Conservation (phyloP, 2,329 filamentous ascomycete genomes). For the Penicillium sp. region DNA sequence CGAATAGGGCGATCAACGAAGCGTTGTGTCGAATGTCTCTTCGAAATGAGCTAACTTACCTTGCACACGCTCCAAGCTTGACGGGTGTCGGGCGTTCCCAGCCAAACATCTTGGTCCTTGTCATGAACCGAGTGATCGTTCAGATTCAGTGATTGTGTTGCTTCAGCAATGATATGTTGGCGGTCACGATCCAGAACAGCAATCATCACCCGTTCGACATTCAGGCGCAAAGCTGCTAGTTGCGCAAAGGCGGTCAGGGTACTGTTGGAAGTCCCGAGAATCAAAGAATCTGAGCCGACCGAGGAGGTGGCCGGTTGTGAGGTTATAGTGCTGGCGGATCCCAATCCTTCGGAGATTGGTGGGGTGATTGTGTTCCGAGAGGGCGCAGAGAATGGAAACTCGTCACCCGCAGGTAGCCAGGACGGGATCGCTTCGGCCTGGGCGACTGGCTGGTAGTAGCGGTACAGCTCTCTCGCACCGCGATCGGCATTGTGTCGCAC, state of each 20-base stretch:
- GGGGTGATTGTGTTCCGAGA: conserved; percentile 10
- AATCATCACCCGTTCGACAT: conserved; percentile 42
- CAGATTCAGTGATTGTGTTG: conserved; percentile 46
- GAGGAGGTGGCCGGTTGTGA: conserved; percentile 18
- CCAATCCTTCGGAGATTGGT: conserved; percentile 12
- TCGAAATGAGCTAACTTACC: conserved; percentile 26
- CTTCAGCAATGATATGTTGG: conserved; percentile 56
- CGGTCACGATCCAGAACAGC: conserved; percentile 51
- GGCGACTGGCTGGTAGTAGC: conserved; percentile 39
- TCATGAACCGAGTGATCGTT: conserved; percentile 37
- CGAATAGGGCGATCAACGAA: neutral
- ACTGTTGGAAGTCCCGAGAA: conserved; percentile 35
- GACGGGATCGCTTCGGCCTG: conserved; percentile 12
- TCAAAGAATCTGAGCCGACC: conserved; percentile 25
- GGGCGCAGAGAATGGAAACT: conserved; percentile 10
- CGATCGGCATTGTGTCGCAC: conserved; percentile 33
- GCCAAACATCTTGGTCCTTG: conserved; percentile 32
- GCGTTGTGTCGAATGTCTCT: neutral
- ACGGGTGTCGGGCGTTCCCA: conserved; percentile 35
- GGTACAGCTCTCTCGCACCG: conserved; percentile 41
- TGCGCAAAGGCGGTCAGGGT: conserved; percentile 41
- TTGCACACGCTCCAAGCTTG: conserved; percentile 38
- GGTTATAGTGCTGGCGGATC: conserved; percentile 11
- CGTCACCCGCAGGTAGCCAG: conserved; percentile 15
- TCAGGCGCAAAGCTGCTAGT: conserved; percentile 36